Conservation (phyloP, 306 rosid species). For the Calophaca sinica region DNA sequence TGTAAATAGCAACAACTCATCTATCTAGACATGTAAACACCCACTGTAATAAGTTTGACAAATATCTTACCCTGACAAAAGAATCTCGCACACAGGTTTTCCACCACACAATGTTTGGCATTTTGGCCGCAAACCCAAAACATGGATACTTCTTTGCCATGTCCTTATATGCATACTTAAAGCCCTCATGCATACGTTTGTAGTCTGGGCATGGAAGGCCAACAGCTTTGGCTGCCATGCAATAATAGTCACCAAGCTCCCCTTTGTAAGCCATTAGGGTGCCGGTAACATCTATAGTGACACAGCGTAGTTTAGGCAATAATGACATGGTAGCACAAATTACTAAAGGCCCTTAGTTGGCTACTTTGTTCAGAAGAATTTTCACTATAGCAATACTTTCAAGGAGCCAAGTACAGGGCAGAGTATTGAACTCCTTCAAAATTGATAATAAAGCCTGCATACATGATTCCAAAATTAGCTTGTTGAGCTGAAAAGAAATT, state of each 20-base stretch:
- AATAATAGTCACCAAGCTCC: constrained; percentile 93
- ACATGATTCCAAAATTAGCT: constrained; percentile 35
- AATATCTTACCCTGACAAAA: constrained; percentile 77
- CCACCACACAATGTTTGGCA: constrained; percentile 96
- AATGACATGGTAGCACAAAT: constrained; percentile 62
- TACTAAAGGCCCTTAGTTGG: constrained; percentile 1
- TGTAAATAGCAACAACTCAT: constrained; percentile 33
- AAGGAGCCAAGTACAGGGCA: constrained; percentile 22
- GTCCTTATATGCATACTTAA: constrained; percentile 85
- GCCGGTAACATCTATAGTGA: constrained; percentile 93
- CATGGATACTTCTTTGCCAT: constrained; percentile 92
- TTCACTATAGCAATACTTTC: constrained; percentile 22
- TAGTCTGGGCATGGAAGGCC: constrained; percentile 94
- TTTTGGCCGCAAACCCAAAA: constrained; percentile 82
- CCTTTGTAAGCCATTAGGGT: constrained; percentile 97
- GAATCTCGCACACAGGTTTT: constrained; percentile 91
- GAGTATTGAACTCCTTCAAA: constrained; percentile 46
- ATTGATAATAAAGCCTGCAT: constrained; percentile 50
- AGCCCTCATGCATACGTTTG: constrained; percentile 86
- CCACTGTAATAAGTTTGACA: constrained; percentile 30
- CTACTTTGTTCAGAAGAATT: constrained; percentile 36
- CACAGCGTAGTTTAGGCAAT: constrained; percentile 73
- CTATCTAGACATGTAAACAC: constrained; percentile 6
- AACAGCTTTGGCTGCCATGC: constrained; percentile 97
- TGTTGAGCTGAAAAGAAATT: constrained; percentile 35